These are phyloP conservation scores for Thinopyrum elongatum DNA, from an alignment of 176 grass and related monocot genomes.

Conservation along the genomic window DNA sequence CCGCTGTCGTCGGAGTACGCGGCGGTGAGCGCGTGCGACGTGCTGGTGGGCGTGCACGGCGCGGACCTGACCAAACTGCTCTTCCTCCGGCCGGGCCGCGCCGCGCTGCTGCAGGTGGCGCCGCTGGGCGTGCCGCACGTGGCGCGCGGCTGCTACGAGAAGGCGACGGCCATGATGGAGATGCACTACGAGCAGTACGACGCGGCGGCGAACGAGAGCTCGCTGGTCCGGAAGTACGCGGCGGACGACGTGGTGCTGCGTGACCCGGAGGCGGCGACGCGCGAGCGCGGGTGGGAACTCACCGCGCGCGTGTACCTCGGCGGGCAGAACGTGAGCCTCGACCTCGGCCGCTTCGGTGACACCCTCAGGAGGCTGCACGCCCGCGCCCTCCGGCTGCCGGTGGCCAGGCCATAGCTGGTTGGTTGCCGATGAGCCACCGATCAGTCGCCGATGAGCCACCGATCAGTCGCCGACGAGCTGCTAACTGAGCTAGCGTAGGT, in stretches of 20 bases:
- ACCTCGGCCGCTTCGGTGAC: conserved; percentile 32
- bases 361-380: conserved; percentile 24
- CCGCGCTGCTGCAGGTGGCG: conserved; percentile 48
- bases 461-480: neutral
- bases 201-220: conserved; percentile 50
- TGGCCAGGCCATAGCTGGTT: neutral
- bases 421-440: no score
- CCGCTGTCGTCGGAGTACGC: conserved; percentile 36
- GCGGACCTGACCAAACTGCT: conserved; percentile 71
- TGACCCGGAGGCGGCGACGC: conserved; percentile 36
- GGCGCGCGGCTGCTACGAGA: conserved; percentile 43
- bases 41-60: conserved; percentile 75
- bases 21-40: conserved; percentile 52
- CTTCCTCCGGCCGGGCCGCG: conserved; percentile 49
- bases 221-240: conserved; percentile 33
- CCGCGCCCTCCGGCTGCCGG: neutral
- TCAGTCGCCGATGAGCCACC: neutral
- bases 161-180: conserved; percentile 45
- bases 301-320: conserved; percentile 41
- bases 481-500: neutral
- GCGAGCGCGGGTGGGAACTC: conserved; percentile 16
- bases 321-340: conserved; percentile 64
- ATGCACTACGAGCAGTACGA: conserved; percentile 62
- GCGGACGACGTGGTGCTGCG: conserved; percentile 26
- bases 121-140: conserved; percentile 39